phyloP scores from a whole-genome alignment of 805 yeast species.

The Dipodascus albidus region DNA sequence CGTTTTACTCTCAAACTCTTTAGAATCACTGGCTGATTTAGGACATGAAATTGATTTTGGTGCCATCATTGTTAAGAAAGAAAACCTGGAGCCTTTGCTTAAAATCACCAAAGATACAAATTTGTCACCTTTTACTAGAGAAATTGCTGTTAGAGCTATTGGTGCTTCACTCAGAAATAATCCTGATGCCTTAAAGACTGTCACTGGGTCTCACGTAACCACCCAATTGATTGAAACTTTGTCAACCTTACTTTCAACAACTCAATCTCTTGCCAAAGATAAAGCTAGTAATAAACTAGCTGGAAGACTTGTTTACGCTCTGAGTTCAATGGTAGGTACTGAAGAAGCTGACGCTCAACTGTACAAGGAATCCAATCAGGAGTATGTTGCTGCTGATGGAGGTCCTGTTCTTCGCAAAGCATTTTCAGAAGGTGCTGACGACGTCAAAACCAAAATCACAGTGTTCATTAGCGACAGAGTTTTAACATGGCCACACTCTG shows the following conservation, averaged over 20 bases:
- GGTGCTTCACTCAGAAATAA: slow-evolving; percentile 68
- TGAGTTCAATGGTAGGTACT: slow-evolving; percentile 15
- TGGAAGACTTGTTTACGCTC: slow-evolving; percentile 17
- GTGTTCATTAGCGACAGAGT: slow-evolving; percentile 1
- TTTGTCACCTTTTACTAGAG: slow-evolving; percentile 25
- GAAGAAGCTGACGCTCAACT: slow-evolving; percentile 12
- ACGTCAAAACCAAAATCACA: background rate
- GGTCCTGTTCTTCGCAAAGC: slow-evolving; percentile 9
- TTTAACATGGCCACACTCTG: background rate
- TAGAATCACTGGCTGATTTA: slow-evolving; percentile 39
- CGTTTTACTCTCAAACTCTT: slow-evolving; percentile 12
- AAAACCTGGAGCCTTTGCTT: slow-evolving; percentile 12
- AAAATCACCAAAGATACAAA: slow-evolving; percentile 7
- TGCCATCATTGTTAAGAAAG: slow-evolving; percentile 26
- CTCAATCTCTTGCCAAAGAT: slow-evolving; percentile 9
- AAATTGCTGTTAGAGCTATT: slow-evolving; percentile 46
- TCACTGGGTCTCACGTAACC: slow-evolving; percentile 4
- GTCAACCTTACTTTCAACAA: background rate
- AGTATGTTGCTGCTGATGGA: slow-evolving; percentile 6
- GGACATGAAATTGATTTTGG: slow-evolving; percentile 56
- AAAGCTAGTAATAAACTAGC: slow-evolving; percentile 7
- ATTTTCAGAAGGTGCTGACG: slow-evolving; percentile 4
- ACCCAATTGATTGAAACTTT: slow-evolving; percentile 3
- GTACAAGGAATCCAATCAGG: slow-evolving; percentile 2
- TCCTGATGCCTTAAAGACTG: slow-evolving; percentile 35